These are phyloP conservation scores for Begonia loranthoides DNA, from an alignment of 306 rosid species.

Conservation along the genomic window DNA sequence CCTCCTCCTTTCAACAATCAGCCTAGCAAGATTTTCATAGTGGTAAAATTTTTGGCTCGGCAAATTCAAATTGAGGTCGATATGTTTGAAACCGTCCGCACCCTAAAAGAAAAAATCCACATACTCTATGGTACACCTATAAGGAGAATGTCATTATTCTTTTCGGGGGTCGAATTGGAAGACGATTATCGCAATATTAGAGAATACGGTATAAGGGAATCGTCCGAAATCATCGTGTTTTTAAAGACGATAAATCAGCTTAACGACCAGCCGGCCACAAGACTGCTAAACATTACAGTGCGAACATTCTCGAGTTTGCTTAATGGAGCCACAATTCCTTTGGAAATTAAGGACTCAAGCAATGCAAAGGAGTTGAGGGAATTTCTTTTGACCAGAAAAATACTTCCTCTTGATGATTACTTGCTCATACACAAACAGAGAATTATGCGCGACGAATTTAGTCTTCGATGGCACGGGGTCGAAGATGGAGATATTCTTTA, in stretches of 20 bases:
- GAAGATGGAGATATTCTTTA: constrained; percentile 65
- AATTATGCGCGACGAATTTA: constrained; percentile 65
- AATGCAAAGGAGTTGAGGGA: constrained; percentile 51
- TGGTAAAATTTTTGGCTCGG: constrained; percentile 38
- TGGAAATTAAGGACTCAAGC: constrained; percentile 52
- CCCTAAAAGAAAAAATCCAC: constrained; percentile 76
- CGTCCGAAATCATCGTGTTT: constrained; percentile 49
- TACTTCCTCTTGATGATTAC: constrained; percentile 57
- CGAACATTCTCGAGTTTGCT: constrained; percentile 78
- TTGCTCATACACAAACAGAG: constrained; percentile 82
- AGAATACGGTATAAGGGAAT: constrained; percentile 48
- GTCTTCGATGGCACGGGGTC: constrained; percentile 83
- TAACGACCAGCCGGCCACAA: constrained; percentile 35
- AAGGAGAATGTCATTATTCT: constrained; percentile 50
- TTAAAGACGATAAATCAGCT: constrained; percentile 28
- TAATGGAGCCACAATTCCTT: constrained; percentile 54
- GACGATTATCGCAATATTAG: constrained; percentile 46
- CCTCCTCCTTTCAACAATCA: constrained; percentile 8
- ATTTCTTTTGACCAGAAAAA: constrained; percentile 33
- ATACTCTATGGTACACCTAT: constrained; percentile 45
- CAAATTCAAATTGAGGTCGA: constrained; percentile 50
- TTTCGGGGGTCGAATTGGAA: constrained; percentile 38
- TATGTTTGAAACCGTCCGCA: constrained; percentile 44
- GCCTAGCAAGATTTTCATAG: constrained; percentile 31
- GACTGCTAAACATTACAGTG: constrained; percentile 36